Base-by-base conservation (phyloP, 2,329 filamentous ascomycete genomes). In the Colletotrichum orbiculare region DNA sequence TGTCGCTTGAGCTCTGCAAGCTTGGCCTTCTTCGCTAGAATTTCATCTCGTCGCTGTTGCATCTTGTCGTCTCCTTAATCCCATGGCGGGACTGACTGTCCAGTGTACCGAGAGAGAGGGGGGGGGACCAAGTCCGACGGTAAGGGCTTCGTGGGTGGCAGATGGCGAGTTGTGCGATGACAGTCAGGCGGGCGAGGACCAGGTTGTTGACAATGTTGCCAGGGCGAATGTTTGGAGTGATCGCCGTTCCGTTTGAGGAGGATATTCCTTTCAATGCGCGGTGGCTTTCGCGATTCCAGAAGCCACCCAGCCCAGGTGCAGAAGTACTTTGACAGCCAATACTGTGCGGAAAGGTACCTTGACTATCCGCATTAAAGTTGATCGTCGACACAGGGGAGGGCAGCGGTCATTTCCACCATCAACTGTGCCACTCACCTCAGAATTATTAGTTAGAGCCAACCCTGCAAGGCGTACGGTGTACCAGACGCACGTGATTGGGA, bases 1-100 rank as follows among this genome's bases (percentile, higher is more conserved):
- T 97, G 94, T 68, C 92, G 89, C 82, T 97, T 97, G 70, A 99
- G 87, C 85, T 98, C 96, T 54, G 93, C 94, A 73, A 99, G 93
- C 84, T 96, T 97, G 68, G 94, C 95, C 84, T 93, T 95, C 83
- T 99, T 99, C 71, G 94, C 94, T 72, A 96, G 84, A 71, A 99
- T 97, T 83, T 99, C 96, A 83, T 97, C 94, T 83, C 93, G 91
- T 73, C 94, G 91, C 85, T 94, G 90, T 81, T 91, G 88, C 84
- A 91, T 90, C 70, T 74, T 81, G 78, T 67, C 74, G 68, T 74
- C 71, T 76, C 72, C 72, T 74, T 73, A 78, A 73, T 78, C 82
- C 80, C 84, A 86, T 86, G 63, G 76, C 82, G 79, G 76, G 78
- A 77, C 73, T 67, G 64, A 64, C 65, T 64, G 67, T 64, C 52